Percentiles rank a stretch among this genome's conserved stretches.
phyloP scores from a whole-genome alignment of 441 rosid species.

The Populus hybrid region DNA sequence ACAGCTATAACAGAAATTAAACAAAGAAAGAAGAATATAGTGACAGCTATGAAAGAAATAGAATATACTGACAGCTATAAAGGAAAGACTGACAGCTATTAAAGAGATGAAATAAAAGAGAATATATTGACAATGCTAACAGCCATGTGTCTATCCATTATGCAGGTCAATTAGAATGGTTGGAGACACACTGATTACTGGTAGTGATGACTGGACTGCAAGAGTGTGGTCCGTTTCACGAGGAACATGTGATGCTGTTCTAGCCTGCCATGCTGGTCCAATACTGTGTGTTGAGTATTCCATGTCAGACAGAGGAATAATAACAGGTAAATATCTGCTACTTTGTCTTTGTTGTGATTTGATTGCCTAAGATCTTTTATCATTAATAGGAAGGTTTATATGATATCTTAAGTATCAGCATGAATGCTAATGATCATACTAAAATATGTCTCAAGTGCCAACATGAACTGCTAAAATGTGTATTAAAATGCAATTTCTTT shows the following conservation, averaged over 20 bases:
- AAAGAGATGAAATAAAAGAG: too few relatives aligned
- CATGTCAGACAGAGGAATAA: slow-evolving; percentile 76
- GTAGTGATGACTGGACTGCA: slow-evolving; percentile 99
- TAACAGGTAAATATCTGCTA: slow-evolving; percentile 64
- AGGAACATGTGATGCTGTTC: slow-evolving; percentile 88
- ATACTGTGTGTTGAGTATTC: slow-evolving; percentile 83
- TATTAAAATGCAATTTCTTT: slow-evolving; percentile 16
- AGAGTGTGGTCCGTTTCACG: slow-evolving; percentile 95
- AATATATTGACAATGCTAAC: too few relatives aligned
- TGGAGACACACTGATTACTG: slow-evolving; percentile 87
- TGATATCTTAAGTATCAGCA: background rate
- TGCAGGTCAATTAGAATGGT: slow-evolving; percentile 96
- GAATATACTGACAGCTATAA: too few relatives aligned
- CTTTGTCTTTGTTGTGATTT: slow-evolving; percentile 11
- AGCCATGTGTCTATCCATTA: slow-evolving; percentile 14
- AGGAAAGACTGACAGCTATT: too few relatives aligned
- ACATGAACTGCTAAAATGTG: slow-evolving; percentile 8
- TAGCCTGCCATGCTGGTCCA: slow-evolving; percentile 98
- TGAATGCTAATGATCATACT: background rate
- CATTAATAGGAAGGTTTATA: background rate
- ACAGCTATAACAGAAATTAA: too few relatives aligned
- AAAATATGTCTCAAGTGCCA: background rate
- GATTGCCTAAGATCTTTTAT: background rate
- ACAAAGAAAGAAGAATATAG: too few relatives aligned
- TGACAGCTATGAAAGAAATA: too few relatives aligned